Evolutionary conservation across 306 rosid species (phyloP), one percentile per base, ranked within the genome.

Genomic region (Clitoria ternatea): DNA sequence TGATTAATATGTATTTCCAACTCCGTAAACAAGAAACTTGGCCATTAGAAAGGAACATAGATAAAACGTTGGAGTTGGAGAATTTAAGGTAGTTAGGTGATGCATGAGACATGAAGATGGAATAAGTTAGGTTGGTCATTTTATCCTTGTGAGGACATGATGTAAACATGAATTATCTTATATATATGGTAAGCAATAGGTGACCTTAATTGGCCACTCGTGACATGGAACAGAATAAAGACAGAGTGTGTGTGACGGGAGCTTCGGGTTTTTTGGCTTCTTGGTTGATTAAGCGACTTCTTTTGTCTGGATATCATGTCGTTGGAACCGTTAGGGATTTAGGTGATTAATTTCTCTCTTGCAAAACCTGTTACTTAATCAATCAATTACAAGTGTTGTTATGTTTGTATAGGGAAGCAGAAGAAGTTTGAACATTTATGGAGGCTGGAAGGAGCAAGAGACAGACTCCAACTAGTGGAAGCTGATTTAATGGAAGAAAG

Each of bases 201-300:
- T n/a, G n/a, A n/a, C n/a, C n/a, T n/a, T n/a, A n/a, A n/a, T n/a
- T n/a, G n/a, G n/a, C n/a, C n/a, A n/a, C 42, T 57, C 33, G 4
- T 59, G 65, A 61, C 2, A 66, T 27, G 78, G 89, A 86, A 47
- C 32, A 57, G 27, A 80, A 82, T 60, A 83, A 68, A 79, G 86
- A 81, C 70, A 88, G 44, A 78, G 96, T 94, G 6, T 94, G 98
- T 7, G 95, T 94, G 0, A 90, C 96, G 0, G 98, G 96, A 4
- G 95, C 98, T 61, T 87, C 98, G 27, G 97, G 98, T 0, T 90
- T 77, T 79, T 64, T 94, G 6, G 98, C 98, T 62, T 89, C 98
- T 57, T 90, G 88, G 86, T 90, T 94, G 17, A 82, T 90, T 24
- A 91, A 90, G 82, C 45, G 84, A 14, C 87, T 94, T 77, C 97